Conservation (phyloP, 2,329 filamentous ascomycete genomes). For the Talaromyces rugulosus region DNA sequence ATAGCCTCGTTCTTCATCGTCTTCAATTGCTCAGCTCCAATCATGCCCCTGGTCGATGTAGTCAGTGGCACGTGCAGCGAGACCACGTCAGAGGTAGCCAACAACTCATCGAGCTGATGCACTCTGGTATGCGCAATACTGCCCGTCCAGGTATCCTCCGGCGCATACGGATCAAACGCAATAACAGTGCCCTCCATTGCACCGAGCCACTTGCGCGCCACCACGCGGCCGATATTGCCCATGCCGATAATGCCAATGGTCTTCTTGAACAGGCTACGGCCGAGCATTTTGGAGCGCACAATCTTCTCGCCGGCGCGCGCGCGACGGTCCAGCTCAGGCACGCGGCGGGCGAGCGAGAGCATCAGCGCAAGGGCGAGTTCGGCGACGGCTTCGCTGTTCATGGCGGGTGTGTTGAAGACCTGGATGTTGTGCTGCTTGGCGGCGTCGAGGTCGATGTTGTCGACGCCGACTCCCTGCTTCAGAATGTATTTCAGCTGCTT, state of each 20-base stretch:
- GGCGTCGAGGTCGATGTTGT: constrained; percentile 26
- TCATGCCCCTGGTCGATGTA: constrained; percentile 25
- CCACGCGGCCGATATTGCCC: constrained; percentile 32
- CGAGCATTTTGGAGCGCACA: constrained; percentile 23
- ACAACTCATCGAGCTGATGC: constrained; percentile 24
- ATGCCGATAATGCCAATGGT: constrained; percentile 36
- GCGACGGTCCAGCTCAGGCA: constrained; percentile 25
- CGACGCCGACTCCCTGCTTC: constrained; percentile 28
- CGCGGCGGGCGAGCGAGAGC: constrained; percentile 25
- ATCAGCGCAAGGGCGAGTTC: constrained; percentile 30
- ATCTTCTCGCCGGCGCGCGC: constrained; percentile 20
- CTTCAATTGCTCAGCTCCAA: constrained; percentile 23
- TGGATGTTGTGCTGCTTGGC: constrained; percentile 18
- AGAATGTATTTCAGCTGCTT: constrained; percentile 23
- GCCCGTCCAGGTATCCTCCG: constrained; percentile 21
- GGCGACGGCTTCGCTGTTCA: constrained; percentile 31
- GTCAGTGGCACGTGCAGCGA: constrained; percentile 31
- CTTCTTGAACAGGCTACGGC: constrained; percentile 27
- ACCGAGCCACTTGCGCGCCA: constrained; percentile 33
- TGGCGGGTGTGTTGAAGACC: constrained; percentile 23
- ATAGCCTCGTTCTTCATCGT: constrained; percentile 33
- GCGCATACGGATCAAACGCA: constrained; percentile 31
- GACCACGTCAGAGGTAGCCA: constrained; percentile 30
- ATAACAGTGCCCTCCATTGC: constrained; percentile 26
- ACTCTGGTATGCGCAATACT: background rate